Evolutionary conservation across 73 alveolate genomes (phyloP).

Genomic region (Stentor coeruleus): DNA sequence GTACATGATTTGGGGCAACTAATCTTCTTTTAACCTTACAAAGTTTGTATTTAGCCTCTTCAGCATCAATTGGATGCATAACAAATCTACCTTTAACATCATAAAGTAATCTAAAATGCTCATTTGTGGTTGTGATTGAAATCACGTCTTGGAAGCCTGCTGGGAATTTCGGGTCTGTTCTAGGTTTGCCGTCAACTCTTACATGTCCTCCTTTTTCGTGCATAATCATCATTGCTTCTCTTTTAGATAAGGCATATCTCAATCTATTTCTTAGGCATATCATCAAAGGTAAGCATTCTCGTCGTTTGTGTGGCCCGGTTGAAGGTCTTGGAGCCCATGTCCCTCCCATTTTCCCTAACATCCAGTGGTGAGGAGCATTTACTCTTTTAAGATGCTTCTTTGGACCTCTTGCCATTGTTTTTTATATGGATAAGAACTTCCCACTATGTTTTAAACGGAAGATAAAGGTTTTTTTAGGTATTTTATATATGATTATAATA

Average conservation of each 20-base stretch:
- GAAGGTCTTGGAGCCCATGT: constrained; percentile 89
- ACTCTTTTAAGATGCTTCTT: constrained; percentile 97
- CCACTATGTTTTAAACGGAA: not conserved
- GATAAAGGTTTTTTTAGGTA: no score
- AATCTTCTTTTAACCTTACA: constrained; percentile 89
- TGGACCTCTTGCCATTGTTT: constrained; percentile 94
- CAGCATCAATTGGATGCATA: constrained; percentile 75
- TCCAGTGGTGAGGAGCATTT: constrained; percentile 97
- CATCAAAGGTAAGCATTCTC: constrained; percentile 92
- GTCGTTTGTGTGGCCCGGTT: constrained; percentile 94
- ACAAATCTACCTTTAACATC: constrained; percentile 96
- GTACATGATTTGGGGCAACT: constrained; percentile 93
- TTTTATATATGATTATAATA: no score
- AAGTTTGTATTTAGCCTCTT: constrained; percentile 91
- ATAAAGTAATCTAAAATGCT: constrained; percentile 89
- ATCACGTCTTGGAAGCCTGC: constrained; percentile 95
- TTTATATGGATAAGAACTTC: not conserved
- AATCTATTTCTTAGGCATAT: constrained; percentile 81
- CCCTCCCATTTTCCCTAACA: constrained; percentile 91
- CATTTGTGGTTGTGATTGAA: constrained; percentile 67
- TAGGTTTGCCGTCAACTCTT: constrained; percentile 89
- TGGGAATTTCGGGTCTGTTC: constrained; percentile 95
- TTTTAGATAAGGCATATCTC: constrained; percentile 80
- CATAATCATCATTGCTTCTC: constrained; percentile 74
- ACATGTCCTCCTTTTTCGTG: constrained; percentile 72